Evolutionary conservation across 2,329 filamentous ascomycete species (phyloP), one percentile per base, ranked within the genome.

Genomic region (Albophoma yamanashiensis): DNA sequence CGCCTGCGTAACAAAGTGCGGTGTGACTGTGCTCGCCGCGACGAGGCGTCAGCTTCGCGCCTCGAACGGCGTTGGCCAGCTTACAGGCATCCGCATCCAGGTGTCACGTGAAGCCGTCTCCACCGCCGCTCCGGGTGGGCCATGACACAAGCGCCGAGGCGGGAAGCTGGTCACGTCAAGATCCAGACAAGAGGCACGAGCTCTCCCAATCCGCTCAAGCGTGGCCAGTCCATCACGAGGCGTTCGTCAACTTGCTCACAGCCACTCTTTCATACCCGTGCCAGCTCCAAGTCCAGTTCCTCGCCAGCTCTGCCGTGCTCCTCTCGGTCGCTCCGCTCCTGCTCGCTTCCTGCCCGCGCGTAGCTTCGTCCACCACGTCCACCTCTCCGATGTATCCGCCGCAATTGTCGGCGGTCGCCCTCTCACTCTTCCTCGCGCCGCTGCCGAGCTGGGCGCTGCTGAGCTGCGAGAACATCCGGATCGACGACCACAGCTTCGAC

Each of bases 401-500:
- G 57, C 72, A 73, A 62, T 61, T 72, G 58, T 70, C 73, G 60
- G 70, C 71, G 57, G 61, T 76, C 40, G 61, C 77, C 39, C 62
- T 80, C 25, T 65, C 70, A 34, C 67, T 76, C 17, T 68, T 77
- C 50, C 66, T 77, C 20, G 66, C 73, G 27, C 70, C 75, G 20
- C 63, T 70, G 2, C 69, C 76, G 3, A 72, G 72, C 12, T 71
- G 76, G 17, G 77, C 82, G 50, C 82, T 78, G 64, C 74, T 90
- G 59, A 74, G 82, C 63, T 92, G 89, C 78, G 77, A 82, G 25
- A 78, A 86, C 57, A 76, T 91, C 39, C 74, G 79, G 4, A 78
- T 83, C 1, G 81, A 86, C 64, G 78, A 77, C 31, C 78, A 82
- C 62, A 78, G 75, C 38, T 92, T 88, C 72, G 80, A 92, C 73